Conservation (phyloP, 2,329 filamentous ascomycete species). For the Penicillium freii region DNA sequence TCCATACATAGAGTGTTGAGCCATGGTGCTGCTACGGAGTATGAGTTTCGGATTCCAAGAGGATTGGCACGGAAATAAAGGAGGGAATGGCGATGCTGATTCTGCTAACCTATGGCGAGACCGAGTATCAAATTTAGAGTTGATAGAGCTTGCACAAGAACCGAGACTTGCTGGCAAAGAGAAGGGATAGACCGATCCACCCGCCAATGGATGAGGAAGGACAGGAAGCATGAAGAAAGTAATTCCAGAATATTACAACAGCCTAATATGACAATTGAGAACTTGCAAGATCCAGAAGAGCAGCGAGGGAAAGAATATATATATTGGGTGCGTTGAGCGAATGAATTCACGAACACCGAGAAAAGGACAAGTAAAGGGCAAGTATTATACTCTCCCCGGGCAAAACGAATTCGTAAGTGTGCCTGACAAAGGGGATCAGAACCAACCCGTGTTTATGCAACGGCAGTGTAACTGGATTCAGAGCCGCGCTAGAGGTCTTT, state of each 20-base stretch:
- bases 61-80: not conserved
- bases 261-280: constrained; percentile 1
- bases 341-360: not conserved
- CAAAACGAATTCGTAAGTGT: constrained; percentile 14
- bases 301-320: not conserved
- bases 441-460: constrained; percentile 15
- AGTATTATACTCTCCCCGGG: constrained; percentile 10
- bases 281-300: not conserved
- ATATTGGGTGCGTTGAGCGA: not conserved
- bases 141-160: constrained; percentile 31
- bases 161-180: constrained; percentile 31
- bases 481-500: constrained; percentile 26
- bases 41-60: constrained; percentile 26
- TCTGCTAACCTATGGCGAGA: constrained; percentile 39
- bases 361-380: constrained; percentile 4
- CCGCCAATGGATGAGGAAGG: constrained; percentile 28
- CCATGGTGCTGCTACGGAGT: constrained; percentile 25
- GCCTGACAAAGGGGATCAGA: constrained; percentile 21
- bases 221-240: constrained; percentile 34
- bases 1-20: constrained; percentile 33
- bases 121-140: constrained; percentile 33
- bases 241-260: constrained; percentile 2
- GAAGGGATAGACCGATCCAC: constrained; percentile 34
- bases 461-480: constrained; percentile 18
- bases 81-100: constrained; percentile 12